Evolutionary conservation across 192 early-diverging fungal species (phyloP).

Genomic region (Umbelopsis sp.): DNA sequence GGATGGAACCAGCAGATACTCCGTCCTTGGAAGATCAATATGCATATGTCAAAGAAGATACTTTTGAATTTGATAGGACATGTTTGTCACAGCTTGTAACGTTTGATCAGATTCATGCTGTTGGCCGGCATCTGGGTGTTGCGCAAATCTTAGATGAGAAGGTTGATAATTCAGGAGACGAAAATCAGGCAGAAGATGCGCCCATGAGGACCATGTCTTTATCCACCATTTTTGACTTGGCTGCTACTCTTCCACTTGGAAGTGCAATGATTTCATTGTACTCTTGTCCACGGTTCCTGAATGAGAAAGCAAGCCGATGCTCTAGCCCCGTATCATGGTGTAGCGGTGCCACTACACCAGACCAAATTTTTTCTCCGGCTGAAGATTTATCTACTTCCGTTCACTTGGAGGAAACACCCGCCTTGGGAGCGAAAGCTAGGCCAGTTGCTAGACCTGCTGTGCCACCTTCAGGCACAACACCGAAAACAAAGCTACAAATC

Average conservation of each 20-base stretch:
- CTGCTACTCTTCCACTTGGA: background rate
- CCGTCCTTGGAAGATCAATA: slow-evolving; percentile 22
- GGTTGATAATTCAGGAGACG: background rate
- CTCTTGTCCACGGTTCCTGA: background rate
- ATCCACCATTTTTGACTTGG: slow-evolving; percentile 3
- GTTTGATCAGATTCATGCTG: slow-evolving; percentile 56
- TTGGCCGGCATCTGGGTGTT: slow-evolving; percentile 41
- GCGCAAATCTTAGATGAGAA: slow-evolving; percentile 24
- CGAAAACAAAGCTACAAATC: background rate
- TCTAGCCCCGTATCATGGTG: background rate
- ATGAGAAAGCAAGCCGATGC: background rate
- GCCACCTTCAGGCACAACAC: background rate
- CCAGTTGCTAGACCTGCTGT: background rate
- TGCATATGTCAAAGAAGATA: slow-evolving; percentile 26
- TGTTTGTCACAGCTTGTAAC: slow-evolving; percentile 58
- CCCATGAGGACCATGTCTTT: slow-evolving; percentile 11
- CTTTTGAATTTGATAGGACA: slow-evolving; percentile 45
- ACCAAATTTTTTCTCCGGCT: background rate
- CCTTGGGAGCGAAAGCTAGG: background rate
- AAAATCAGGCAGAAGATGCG: background rate
- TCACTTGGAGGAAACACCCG: background rate
- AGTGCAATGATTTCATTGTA: background rate
- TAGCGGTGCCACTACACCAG: background rate
- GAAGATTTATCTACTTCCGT: background rate
- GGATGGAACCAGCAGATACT: slow-evolving; percentile 53